Evolutionary conservation across 2,329 filamentous ascomycete genomes (phyloP).

Genomic region (Fusarium palustre): DNA sequence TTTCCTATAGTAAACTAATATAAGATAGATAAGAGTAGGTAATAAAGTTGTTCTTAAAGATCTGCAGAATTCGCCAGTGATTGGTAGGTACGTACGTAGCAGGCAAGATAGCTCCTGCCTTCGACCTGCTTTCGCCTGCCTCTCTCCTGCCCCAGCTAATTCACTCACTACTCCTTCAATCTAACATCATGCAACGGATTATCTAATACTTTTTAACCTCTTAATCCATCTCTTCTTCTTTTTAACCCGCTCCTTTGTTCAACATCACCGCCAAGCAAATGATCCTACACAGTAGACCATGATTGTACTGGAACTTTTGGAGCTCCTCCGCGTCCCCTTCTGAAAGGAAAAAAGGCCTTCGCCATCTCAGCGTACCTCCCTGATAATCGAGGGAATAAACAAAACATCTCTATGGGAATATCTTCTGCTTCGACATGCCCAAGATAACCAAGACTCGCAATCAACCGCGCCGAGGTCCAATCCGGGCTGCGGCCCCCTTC

Average conservation of each 20-base stretch:
- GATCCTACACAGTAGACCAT: not conserved
- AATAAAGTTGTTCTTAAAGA: not conserved
- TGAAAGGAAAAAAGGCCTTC: not conserved
- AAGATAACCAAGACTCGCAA: conserved; percentile 31
- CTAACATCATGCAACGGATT: not conserved
- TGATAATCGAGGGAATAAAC: not conserved
- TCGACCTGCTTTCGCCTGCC: not conserved
- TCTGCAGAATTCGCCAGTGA: not conserved
- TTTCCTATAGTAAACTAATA: not conserved
- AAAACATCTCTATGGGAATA: too few species aligned
- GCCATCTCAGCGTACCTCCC: not conserved
- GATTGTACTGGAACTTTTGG: not conserved
- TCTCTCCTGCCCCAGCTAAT: not conserved
- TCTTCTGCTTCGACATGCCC: not conserved
- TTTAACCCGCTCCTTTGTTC: not conserved
- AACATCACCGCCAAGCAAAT: not conserved
- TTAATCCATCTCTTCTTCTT: not conserved
- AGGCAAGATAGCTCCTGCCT: not conserved
- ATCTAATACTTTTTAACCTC: not conserved
- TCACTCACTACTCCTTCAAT: not conserved
- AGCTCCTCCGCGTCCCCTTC: too few species aligned
- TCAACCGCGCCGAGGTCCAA: conserved; percentile 26
- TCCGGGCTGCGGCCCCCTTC: not conserved
- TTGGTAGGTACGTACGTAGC: not conserved
- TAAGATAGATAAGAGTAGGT: not conserved